phyloP scores from a whole-genome alignment of 305 asterid species.

The Withania somnifera region DNA sequence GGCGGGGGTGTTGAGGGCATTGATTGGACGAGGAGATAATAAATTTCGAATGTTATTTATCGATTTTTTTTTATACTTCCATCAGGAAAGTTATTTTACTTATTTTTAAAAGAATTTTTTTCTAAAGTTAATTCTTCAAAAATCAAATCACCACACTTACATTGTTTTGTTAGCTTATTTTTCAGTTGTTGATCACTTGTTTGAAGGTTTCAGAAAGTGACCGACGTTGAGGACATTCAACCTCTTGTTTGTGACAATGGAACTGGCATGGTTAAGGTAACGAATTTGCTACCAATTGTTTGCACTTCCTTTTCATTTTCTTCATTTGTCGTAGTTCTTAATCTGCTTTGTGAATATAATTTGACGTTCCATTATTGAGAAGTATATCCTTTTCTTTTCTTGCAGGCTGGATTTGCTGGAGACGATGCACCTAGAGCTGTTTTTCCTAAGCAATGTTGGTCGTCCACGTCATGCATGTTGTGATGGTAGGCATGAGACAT shows the following conservation, averaged over 20 bases:
- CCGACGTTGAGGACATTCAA: neutral
- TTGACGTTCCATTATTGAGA: neutral
- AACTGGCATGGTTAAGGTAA: slow-evolving; percentile 6
- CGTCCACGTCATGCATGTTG: neutral
- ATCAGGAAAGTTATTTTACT: too few relatives aligned
- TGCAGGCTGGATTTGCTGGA: slow-evolving; percentile 10
- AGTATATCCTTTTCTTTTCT: neutral
- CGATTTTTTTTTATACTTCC: too few relatives aligned
- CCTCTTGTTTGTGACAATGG: slow-evolving; percentile 8
- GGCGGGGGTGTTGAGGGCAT: too few relatives aligned
- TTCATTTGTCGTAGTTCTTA: neutral
- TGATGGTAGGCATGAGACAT: slow-evolving; percentile 9
- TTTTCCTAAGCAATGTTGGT: slow-evolving; percentile 3
- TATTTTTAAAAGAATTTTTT: too few relatives aligned
- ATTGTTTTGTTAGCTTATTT: neutral
- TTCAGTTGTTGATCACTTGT: neutral
- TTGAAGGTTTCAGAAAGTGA: neutral
- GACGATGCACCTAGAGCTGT: slow-evolving; percentile 13
- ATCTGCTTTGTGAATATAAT: neutral
- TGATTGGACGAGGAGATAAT: too few relatives aligned
- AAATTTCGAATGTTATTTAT: too few relatives aligned
- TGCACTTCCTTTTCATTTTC: neutral
- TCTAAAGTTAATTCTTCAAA: too few relatives aligned
- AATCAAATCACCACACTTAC: too few relatives aligned
- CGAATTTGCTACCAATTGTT: neutral